Percentiles rank a stretch among this genome's conserved stretches.
Conservation (phyloP, 768 basidiomycete species). For the Auricularia auricula-judae region DNA sequence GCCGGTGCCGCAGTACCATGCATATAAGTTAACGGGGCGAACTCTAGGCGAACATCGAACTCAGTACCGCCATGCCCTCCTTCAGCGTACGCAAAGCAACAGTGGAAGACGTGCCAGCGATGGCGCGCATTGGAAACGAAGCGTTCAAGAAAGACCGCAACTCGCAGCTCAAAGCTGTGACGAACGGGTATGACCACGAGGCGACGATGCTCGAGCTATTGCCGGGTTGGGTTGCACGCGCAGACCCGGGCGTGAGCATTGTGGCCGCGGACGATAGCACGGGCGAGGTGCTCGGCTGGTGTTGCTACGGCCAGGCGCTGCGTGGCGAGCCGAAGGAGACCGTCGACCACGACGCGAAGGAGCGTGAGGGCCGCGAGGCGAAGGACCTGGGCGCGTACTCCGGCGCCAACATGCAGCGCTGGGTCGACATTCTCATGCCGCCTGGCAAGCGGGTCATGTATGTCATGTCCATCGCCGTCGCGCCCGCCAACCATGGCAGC, state of each 20-base stretch:
- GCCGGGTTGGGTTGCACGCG: not conserved
- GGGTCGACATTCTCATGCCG: not conserved
- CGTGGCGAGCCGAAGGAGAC: not conserved
- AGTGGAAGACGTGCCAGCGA: not conserved
- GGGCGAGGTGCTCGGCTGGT: not conserved
- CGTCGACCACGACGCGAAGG: not conserved
- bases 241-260: not conserved
- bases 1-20: too few relatives aligned
- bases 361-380: not conserved
- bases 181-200: not conserved
- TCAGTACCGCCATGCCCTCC: not conserved
- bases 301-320: not conserved
- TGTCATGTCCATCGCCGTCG: not conserved
- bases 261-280: not conserved
- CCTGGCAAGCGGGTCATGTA: not conserved
- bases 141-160: not conserved
- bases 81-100: not conserved
- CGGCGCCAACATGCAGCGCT: not conserved
- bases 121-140: not conserved
- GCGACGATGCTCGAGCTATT: not conserved
- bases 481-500: not conserved
- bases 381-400: not conserved
- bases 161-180: not conserved
- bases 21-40: too few relatives aligned
- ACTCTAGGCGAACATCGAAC: too few relatives aligned